These are phyloP conservation scores for Pelargonium fulgidum DNA, from an alignment of 441 rosid species.

Conservation along the genomic window DNA sequence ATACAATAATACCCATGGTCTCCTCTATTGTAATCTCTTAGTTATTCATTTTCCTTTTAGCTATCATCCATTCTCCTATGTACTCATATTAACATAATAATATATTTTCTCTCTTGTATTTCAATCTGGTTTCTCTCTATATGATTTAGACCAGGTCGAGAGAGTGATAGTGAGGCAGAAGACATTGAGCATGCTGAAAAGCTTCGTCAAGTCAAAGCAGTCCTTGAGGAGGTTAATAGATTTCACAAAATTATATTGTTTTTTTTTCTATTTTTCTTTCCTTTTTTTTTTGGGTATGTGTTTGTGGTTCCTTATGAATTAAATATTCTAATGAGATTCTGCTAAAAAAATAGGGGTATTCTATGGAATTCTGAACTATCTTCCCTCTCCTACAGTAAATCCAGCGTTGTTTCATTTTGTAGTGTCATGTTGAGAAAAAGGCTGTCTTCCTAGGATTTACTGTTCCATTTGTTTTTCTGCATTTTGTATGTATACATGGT, in stretches of 20 bases:
- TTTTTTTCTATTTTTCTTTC: not conserved
- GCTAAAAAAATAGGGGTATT: not conserved
- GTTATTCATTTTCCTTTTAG: too few relatives aligned
- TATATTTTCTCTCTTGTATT: too few relatives aligned
- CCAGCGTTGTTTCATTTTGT: not conserved
- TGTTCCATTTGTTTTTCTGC: not conserved
- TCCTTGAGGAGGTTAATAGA: constrained; percentile 86
- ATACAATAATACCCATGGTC: too few relatives aligned
- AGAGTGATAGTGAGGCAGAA: constrained; percentile 99
- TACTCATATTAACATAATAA: too few relatives aligned
- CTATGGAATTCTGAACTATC: not conserved
- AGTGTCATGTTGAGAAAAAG: not conserved
- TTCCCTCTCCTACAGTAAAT: not conserved
- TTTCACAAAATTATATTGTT: not conserved
- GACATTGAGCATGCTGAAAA: constrained; percentile 99
- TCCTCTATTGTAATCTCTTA: too few relatives aligned
- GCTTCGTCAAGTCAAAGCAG: constrained; percentile 99
- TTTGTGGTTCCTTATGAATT: not conserved
- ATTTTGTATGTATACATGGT: not conserved
- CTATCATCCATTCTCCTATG: too few relatives aligned
- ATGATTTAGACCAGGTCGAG: constrained; percentile 55
- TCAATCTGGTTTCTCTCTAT: constrained; percentile 3
- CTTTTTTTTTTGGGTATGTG: not conserved
- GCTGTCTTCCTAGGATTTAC: not conserved
- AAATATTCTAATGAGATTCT: not conserved